Conservation (phyloP, 2,329 filamentous ascomycete species). For the Phymatotrichopsis omnivora region DNA sequence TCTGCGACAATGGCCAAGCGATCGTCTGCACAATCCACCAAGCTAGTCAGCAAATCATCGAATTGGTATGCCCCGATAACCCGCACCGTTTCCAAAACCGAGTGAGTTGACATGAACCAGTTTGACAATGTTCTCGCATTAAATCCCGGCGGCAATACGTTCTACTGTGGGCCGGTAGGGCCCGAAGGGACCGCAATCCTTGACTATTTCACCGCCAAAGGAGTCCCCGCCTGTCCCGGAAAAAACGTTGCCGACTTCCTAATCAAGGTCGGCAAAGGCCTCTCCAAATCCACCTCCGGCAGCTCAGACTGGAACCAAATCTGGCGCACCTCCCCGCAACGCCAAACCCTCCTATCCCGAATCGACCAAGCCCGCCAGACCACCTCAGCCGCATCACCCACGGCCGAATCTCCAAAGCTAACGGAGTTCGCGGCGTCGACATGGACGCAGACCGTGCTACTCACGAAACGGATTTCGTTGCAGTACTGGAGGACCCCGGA, state of each 20-base stretch:
- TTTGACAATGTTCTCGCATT: constrained; percentile 49
- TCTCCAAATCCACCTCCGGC: constrained; percentile 42
- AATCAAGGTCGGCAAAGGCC: constrained; percentile 51
- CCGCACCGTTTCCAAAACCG: too few relatives aligned
- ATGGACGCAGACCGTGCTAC: constrained; percentile 43
- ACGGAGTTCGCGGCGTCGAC: constrained; percentile 54
- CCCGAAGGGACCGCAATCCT: constrained; percentile 37
- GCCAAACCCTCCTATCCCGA: constrained; percentile 23
- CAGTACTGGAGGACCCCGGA: constrained; percentile 56
- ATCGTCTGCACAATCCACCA: constrained; percentile 53
- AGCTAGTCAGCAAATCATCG: constrained; percentile 43
- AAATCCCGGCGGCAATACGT: constrained; percentile 44
- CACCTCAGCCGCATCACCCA: neutral
- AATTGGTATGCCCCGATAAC: too few relatives aligned
- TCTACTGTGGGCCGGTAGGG: constrained; percentile 47
- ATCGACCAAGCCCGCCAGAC: neutral
- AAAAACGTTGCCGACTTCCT: constrained; percentile 45
- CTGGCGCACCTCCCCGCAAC: constrained; percentile 47
- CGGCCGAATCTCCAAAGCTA: constrained; percentile 28
- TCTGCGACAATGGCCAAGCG: constrained; percentile 50
- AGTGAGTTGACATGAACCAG: constrained; percentile 42
- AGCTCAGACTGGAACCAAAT: constrained; percentile 53
- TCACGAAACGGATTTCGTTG: constrained; percentile 49
- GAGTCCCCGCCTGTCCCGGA: constrained; percentile 29
- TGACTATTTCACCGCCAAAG: constrained; percentile 44